Conservation (phyloP, 116 monocot species). For the Papilionanthe hybrid region DNA sequence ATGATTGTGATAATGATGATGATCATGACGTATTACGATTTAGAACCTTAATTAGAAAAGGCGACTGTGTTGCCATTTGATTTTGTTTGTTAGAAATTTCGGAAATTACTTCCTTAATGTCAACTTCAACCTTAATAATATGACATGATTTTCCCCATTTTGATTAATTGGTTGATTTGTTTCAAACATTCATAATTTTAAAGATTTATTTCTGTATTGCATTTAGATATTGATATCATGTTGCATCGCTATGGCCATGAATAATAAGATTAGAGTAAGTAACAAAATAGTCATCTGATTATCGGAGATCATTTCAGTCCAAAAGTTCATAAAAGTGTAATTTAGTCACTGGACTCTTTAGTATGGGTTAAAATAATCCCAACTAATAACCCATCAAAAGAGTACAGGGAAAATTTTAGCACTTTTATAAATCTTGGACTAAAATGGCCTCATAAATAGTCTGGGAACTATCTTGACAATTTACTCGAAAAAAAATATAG, state of each 20-base stretch:
- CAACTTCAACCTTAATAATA: not conserved
- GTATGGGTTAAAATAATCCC: too few species aligned
- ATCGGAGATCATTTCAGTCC: too few species aligned
- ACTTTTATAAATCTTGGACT: too few species aligned
- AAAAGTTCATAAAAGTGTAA: too few species aligned
- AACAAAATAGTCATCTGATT: too few species aligned
- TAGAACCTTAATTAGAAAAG: not conserved
- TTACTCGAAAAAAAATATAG: not conserved
- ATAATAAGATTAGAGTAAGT: not conserved
- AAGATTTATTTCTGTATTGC: not conserved
- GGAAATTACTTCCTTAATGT: not conserved
- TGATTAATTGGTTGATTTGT: not conserved
- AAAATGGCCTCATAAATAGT: too few species aligned
- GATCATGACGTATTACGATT: not conserved
- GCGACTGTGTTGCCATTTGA: not conserved
- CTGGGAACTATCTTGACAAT: too few species aligned
- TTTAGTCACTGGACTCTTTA: too few species aligned
- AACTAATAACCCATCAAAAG: too few species aligned
- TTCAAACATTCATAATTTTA: not conserved
- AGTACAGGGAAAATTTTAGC: too few species aligned
- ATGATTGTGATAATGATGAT: not conserved
- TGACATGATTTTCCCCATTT: not conserved
- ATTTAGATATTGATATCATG: not conserved
- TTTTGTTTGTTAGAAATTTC: not conserved
- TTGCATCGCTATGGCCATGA: not conserved